Percentiles rank a stretch among this genome's conserved stretches.
These are phyloP conservation scores for Plantago coronopus DNA, from an alignment of 305 asterid genomes.

Conservation along the genomic window DNA sequence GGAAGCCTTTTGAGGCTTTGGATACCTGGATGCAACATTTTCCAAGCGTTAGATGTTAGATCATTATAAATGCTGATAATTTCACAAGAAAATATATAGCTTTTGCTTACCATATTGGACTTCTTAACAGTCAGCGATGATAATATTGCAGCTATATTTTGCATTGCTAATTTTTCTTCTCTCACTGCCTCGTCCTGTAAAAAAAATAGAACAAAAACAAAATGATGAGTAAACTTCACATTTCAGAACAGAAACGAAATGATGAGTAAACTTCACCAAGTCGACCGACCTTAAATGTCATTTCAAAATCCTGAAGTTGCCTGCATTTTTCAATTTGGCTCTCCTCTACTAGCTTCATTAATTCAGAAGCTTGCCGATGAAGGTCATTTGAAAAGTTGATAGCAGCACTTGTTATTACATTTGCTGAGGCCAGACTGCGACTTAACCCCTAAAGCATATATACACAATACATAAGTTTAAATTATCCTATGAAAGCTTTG, in stretches of 20 bases:
- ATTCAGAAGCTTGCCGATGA: conserved; percentile 48
- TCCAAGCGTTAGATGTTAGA: conserved; percentile 17
- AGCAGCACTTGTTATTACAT: conserved; percentile 62
- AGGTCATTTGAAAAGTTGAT: conserved; percentile 56
- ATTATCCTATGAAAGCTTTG: conserved; percentile 5
- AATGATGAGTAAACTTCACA: conserved; percentile 6
- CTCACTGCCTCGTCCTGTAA: conserved; percentile 71
- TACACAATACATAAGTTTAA: conserved; percentile 14
- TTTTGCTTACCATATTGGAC: conserved; percentile 45
- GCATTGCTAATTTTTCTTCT: conserved; percentile 63
- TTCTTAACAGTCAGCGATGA: conserved; percentile 52
- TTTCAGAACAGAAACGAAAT: neutral
- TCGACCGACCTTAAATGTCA: conserved; percentile 52
- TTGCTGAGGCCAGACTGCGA: conserved; percentile 53
- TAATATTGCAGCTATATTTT: conserved; percentile 58
- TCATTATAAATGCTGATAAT: neutral
- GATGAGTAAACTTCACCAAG: neutral
- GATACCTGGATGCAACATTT: conserved; percentile 46
- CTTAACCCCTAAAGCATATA: conserved; percentile 43
- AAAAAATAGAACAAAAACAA: conserved; percentile 13
- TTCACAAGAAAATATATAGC: neutral
- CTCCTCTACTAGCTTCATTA: conserved; percentile 51
- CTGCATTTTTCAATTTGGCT: conserved; percentile 42
- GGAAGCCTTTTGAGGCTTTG: conserved; percentile 52
- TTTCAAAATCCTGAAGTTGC: conserved; percentile 52